Conservation (phyloP, 108 stramenopile species). For the Fragilariopsis cylindrus region DNA sequence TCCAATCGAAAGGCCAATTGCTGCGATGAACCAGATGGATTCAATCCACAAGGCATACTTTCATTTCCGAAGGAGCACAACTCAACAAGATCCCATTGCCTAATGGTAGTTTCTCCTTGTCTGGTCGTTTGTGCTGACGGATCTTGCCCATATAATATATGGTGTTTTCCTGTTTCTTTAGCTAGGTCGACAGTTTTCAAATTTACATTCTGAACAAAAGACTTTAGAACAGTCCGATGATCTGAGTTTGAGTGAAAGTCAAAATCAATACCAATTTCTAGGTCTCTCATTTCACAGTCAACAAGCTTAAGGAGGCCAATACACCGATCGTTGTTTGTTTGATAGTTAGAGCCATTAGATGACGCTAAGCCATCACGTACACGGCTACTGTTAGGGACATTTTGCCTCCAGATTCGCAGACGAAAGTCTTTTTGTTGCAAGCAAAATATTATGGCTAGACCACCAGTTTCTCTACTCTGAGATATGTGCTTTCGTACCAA, state of each 20-base stretch:
- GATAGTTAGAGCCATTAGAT: not conserved
- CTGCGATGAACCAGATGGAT: conserved; percentile 19
- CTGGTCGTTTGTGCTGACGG: not conserved
- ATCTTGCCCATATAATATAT: not conserved
- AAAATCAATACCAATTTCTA: conserved; percentile 46
- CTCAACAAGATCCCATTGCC: conserved; percentile 11
- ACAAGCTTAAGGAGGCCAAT: conserved; percentile 24
- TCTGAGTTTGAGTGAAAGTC: conserved; percentile 20
- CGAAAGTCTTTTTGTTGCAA: conserved; percentile 27
- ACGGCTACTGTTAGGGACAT: conserved; percentile 34
- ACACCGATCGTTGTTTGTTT: not conserved
- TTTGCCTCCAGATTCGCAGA: conserved; percentile 43
- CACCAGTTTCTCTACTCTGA: conserved; percentile 39
- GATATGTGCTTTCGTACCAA: conserved; percentile 32
- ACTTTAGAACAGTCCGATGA: conserved; percentile 39
- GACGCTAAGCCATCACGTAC: conserved; percentile 20
- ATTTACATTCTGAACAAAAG: conserved; percentile 24
- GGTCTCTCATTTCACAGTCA: conserved; percentile 25
- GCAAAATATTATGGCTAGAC: conserved; percentile 30
- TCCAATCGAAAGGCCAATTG: conserved; percentile 35
- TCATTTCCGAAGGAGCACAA: conserved; percentile 30
- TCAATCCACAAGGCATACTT: conserved; percentile 22
- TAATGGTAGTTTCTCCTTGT: not conserved
- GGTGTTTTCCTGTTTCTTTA: conserved; percentile 5
- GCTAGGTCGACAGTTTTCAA: conserved; percentile 31